Evolutionary conservation across 305 asterid genomes (phyloP).

Genomic region (Fraxinus dipetala): DNA sequence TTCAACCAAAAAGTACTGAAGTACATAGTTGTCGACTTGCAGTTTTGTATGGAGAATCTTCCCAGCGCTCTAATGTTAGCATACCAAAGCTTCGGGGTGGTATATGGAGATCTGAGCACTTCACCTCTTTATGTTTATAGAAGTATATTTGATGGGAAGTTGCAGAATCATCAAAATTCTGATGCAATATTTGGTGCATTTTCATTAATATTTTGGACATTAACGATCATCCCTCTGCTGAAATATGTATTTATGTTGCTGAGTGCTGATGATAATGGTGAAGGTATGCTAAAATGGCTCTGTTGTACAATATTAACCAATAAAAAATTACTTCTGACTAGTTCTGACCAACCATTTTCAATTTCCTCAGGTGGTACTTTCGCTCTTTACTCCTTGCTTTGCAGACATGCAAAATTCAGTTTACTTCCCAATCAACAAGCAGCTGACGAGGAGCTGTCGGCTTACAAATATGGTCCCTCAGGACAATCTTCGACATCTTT

Average conservation of each 20-base stretch:
- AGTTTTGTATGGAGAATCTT: conserved; percentile 50
- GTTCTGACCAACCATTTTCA: conserved; percentile 28
- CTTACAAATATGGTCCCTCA: conserved; percentile 75
- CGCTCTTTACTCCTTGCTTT: conserved; percentile 92
- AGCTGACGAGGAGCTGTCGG: conserved; percentile 88
- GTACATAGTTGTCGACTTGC: conserved; percentile 35
- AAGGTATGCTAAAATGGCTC: conserved; percentile 53
- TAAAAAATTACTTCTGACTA: not conserved
- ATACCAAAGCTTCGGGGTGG: conserved; percentile 94
- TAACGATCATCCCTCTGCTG: conserved; percentile 86
- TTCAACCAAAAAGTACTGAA: conserved; percentile 5
- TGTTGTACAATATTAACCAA: not conserved
- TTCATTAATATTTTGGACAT: conserved; percentile 91
- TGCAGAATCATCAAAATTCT: conserved; percentile 55
- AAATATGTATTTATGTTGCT: conserved; percentile 64
- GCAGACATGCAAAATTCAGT: conserved; percentile 91
- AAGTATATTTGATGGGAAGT: conserved; percentile 67
- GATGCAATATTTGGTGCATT: conserved; percentile 84
- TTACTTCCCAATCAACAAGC: conserved; percentile 99
- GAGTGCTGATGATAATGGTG: conserved; percentile 91
- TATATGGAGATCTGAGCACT: conserved; percentile 93
- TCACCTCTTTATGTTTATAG: conserved; percentile 89
- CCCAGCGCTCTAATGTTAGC: conserved; percentile 63
- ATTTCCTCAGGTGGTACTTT: conserved; percentile 82
- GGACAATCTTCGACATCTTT: conserved; percentile 58